A percentile compares a stretch with the other conserved stretches of the same genome.
These are phyloP conservation scores for Fusarium bactridioides DNA, from an alignment of 2,329 filamentous ascomycete genomes.

Conservation along the genomic window DNA sequence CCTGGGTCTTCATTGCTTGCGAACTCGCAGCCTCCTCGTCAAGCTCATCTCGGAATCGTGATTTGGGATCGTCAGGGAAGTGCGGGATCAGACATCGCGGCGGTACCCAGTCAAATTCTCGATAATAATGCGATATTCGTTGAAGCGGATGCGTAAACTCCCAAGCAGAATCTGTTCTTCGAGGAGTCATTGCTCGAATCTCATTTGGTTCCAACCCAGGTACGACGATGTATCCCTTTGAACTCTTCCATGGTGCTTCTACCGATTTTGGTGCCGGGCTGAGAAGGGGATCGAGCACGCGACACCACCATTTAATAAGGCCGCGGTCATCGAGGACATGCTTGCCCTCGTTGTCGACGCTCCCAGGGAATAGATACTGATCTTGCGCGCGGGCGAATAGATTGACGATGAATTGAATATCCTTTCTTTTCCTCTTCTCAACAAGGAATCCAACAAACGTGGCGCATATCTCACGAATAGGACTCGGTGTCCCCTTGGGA, in stretches of 20 bases:
- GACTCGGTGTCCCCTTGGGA: constrained; percentile 71
- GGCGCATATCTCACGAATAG: constrained; percentile 75
- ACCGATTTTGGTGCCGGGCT: constrained; percentile 51
- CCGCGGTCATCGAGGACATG: constrained; percentile 92
- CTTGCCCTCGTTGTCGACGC: constrained; percentile 82
- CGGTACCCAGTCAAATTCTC: constrained; percentile 68
- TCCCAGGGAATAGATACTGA: constrained; percentile 95
- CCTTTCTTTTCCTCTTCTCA: constrained; percentile 68
- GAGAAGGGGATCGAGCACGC: constrained; percentile 80
- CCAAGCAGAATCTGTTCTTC: constrained; percentile 60
- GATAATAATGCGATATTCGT: constrained; percentile 67
- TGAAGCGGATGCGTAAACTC: constrained; percentile 77
- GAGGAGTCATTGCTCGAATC: constrained; percentile 79
- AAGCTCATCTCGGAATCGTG: constrained; percentile 85
- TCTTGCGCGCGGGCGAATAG: constrained; percentile 91
- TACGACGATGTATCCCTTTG: constrained; percentile 84
- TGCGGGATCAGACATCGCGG: constrained; percentile 86
- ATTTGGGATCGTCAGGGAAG: constrained; percentile 95
- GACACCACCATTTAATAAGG: constrained; percentile 96
- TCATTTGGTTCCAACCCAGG: constrained; percentile 87
- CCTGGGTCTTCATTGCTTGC: constrained; percentile 61
- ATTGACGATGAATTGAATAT: constrained; percentile 78
- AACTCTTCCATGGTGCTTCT: constrained; percentile 51
- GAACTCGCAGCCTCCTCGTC: constrained; percentile 79
- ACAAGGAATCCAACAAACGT: constrained; percentile 81